A percentile compares a stretch with the other conserved stretches of the same genome.
Evolutionary conservation across 2,329 filamentous ascomycete species (phyloP).

Genomic region (Pseudocercospora ulei): DNA sequence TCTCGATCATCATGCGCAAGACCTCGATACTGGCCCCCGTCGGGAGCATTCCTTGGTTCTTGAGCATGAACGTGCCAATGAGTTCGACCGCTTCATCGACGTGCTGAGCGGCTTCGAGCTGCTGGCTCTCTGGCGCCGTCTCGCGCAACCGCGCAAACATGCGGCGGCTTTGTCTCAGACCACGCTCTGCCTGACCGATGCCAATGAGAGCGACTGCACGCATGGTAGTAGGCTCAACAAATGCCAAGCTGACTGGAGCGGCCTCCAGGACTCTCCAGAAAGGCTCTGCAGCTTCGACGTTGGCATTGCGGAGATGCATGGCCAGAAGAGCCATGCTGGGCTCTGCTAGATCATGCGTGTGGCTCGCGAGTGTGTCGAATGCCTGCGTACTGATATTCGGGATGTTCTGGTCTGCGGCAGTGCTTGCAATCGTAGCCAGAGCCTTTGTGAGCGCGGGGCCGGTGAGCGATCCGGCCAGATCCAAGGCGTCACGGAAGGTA

Average conservation of each 20-base stretch:
- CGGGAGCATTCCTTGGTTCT: slow-evolving; percentile 44
- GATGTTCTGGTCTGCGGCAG: slow-evolving; percentile 71
- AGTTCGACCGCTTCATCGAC: slow-evolving; percentile 78
- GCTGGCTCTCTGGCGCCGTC: slow-evolving; percentile 43
- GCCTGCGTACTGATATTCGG: slow-evolving; percentile 55
- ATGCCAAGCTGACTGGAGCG: slow-evolving; percentile 52
- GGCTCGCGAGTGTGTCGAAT: slow-evolving; percentile 43
- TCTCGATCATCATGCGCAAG: slow-evolving; percentile 56
- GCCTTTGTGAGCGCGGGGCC: slow-evolving; percentile 51
- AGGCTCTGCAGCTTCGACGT: slow-evolving; percentile 63
- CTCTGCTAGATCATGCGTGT: slow-evolving; percentile 40
- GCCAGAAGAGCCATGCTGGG: slow-evolving; percentile 75
- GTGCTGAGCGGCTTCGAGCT: slow-evolving; percentile 58
- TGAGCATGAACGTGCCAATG: slow-evolving; percentile 49
- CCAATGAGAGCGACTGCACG: slow-evolving; percentile 80
- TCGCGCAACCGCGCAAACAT: slow-evolving; percentile 80
- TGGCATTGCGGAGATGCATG: slow-evolving; percentile 71
- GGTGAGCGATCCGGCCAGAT: slow-evolving; percentile 56
- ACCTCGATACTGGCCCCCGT: slow-evolving; percentile 50
- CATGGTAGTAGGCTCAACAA: slow-evolving; percentile 85
- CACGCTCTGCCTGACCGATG: slow-evolving; percentile 74
- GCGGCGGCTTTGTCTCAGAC: slow-evolving; percentile 63
- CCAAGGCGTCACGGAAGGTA: slow-evolving; percentile 62
- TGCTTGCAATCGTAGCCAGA: slow-evolving; percentile 62
- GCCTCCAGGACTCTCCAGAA: slow-evolving; percentile 69